Percentiles rank a stretch among this genome's conserved stretches.
These are phyloP conservation scores for Chalciporus sphaerocephalus DNA, from an alignment of 768 basidiomycete genomes.

Conservation along the genomic window DNA sequence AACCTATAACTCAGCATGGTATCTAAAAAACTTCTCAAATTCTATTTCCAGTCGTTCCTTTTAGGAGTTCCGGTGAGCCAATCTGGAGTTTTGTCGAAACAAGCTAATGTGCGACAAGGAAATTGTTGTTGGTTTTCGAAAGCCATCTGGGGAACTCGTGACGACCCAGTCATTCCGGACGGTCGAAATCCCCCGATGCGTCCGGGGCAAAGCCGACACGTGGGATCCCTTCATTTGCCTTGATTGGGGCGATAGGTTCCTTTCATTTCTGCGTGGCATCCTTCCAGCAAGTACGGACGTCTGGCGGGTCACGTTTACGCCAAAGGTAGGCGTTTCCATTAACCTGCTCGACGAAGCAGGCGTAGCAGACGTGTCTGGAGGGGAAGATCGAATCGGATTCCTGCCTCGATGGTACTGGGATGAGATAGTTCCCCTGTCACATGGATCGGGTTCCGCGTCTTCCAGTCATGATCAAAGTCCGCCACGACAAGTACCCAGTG, in stretches of 20 bases:
- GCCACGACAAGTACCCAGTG: conserved; percentile 3
- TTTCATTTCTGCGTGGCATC: conserved; percentile 48
- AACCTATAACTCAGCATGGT: conserved; percentile 1
- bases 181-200: conserved; percentile 69
- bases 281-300: conserved; percentile 38
- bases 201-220: conserved; percentile 65
- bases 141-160: conserved; percentile 62
- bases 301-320: conserved; percentile 69
- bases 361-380: conserved; percentile 54
- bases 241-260: conserved; percentile 63
- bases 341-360: conserved; percentile 44
- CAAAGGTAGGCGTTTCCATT: conserved; percentile 54
- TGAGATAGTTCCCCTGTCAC: conserved; percentile 8
- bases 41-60: conserved; percentile 88
- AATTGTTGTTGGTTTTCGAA: conserved; percentile 85
- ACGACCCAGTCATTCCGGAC: conserved; percentile 74
- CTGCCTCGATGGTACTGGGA: conserved; percentile 69
- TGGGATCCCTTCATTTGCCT: conserved; percentile 79
- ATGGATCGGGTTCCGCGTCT: conserved; percentile 7
- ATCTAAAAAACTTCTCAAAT: conserved; percentile 80
- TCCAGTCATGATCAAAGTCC: conserved; percentile 5
- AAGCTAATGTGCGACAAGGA: conserved; percentile 37
- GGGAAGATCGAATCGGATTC: conserved; percentile 77
- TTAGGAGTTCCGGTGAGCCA: conserved; percentile 79
- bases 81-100: neutral